Evolutionary conservation across 2,329 filamentous ascomycete species (phyloP).

Genomic region (Byssothecium circinans): DNA sequence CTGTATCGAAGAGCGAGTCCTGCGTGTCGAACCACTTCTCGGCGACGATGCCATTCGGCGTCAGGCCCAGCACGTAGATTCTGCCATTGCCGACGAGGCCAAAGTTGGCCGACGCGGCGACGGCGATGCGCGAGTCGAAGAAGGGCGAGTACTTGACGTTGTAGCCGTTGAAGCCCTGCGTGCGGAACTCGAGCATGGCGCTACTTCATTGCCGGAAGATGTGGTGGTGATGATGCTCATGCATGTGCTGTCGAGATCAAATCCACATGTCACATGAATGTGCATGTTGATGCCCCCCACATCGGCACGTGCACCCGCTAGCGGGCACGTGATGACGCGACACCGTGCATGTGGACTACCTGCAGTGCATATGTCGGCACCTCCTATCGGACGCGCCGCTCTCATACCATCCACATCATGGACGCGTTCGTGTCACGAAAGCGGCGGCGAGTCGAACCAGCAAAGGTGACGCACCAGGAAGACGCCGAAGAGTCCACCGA

Average conservation of each 20-base stretch:
- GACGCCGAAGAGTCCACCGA: conserved; percentile 73
- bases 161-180: conserved; percentile 92
- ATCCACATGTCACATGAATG: too few relatives aligned
- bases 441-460: conserved; percentile 28
- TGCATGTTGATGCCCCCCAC: not conserved
- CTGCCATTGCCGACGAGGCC: conserved; percentile 95
- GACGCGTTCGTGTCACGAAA: conserved; percentile 45
- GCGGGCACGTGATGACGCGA: not conserved
- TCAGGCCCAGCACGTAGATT: conserved; percentile 80
- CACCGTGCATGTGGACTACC: too few relatives aligned
- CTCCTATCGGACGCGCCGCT: too few relatives aligned
- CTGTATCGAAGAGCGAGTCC: conserved; percentile 90
- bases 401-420: too few relatives aligned
- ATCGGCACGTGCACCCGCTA: too few relatives aligned
- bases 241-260: too few relatives aligned
- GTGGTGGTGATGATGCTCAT: conserved; percentile 7
- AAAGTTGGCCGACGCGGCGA: conserved; percentile 90
- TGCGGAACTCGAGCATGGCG: conserved; percentile 89
- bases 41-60: conserved; percentile 77
- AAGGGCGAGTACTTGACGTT: conserved; percentile 98
- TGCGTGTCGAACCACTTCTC: conserved; percentile 96
- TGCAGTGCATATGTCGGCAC: too few relatives aligned
- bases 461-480: conserved; percentile 2
- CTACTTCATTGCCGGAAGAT: not conserved
- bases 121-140: conserved; percentile 91